Conservation (phyloP, 1,284 basidiomycete genomes). For the Ganoderma sp. region DNA sequence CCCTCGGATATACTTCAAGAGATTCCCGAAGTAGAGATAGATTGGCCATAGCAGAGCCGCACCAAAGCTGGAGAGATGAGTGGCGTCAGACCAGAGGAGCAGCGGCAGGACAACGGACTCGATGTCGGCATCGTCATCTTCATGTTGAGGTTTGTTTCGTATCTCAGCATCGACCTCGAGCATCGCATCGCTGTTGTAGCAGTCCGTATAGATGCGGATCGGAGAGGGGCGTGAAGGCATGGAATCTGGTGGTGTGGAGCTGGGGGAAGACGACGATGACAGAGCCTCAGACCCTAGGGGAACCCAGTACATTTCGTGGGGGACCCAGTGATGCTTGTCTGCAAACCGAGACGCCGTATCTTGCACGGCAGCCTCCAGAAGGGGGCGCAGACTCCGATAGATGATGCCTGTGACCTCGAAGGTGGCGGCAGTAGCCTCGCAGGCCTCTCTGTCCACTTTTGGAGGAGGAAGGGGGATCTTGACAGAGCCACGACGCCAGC, state of each 20-base stretch:
- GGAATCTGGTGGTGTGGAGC: neutral
- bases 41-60: slow-evolving; percentile 19
- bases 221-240: neutral
- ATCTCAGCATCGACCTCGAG: neutral
- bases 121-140: slow-evolving; percentile 20
- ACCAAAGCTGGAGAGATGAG: slow-evolving; percentile 30
- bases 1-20: slow-evolving; percentile 33
- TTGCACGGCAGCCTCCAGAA: neutral
- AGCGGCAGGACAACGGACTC: slow-evolving; percentile 28
- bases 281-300: neutral
- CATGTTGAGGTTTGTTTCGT: neutral
- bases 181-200: neutral
- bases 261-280: neutral
- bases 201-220: slow-evolving; percentile 2
- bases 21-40: slow-evolving; percentile 29
- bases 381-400: neutral
- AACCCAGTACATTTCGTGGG: neutral
- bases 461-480: neutral
- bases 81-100: slow-evolving; percentile 31
- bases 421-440: neutral
- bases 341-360: neutral
- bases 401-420: neutral
- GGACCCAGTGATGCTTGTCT: neutral
- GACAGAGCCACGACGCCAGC: neutral
- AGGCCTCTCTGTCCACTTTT: neutral